Evolutionary conservation across 1,284 basidiomycete genomes (phyloP), one percentile per base, ranked within the genome.

Genomic region (Lignosus rhinocerotis): DNA sequence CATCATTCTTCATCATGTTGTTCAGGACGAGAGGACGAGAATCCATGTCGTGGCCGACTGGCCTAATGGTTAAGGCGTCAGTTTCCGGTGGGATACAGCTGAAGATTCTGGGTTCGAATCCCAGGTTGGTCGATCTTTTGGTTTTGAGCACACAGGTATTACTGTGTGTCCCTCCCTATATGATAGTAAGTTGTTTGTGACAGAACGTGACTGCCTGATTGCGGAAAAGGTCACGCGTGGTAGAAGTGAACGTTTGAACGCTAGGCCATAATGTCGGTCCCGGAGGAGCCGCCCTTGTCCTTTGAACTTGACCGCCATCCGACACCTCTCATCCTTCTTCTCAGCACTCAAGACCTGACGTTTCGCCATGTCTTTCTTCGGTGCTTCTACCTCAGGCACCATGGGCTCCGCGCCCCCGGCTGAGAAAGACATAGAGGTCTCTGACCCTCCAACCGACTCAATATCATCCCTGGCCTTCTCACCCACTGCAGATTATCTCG

Each of bases 361-460:
- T 19, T 17, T 9, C 17, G 50, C 44, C 32, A 80, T 80, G 79
- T 72, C 79, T 31, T 79, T 79, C 72, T 80, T 79, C 58, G 65
- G 66, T 46, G 49, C 69, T 21, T 67, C 71, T 49, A 66, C 70
- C 11, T 68, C 73, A 10, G 69, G 72, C 21, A 64, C 72, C 1
- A 64, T 70, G n/a, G 67, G 61, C 16, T 53, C 64, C 10, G 60
- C 64, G 32, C 63, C 65, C 31, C 48, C 68, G 1, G 44, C 76
- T 0, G 80, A 82, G 43, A 83, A 87, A 71, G 92, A 94, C 71
- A 78, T 93, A 51, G 90, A 94, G 73, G 84, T 94, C 33, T 71
- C 78, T 0, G 82, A 89, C 59, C 88, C 88, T 1, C 90, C 91
- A 0, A 74, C 80, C 21, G 90, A 93, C 73, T 90, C 88, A 12